A percentile compares a stretch with the other conserved stretches of the same genome.
Conservation (phyloP, 441 rosid genomes). For the Adansonia grandidieri region DNA sequence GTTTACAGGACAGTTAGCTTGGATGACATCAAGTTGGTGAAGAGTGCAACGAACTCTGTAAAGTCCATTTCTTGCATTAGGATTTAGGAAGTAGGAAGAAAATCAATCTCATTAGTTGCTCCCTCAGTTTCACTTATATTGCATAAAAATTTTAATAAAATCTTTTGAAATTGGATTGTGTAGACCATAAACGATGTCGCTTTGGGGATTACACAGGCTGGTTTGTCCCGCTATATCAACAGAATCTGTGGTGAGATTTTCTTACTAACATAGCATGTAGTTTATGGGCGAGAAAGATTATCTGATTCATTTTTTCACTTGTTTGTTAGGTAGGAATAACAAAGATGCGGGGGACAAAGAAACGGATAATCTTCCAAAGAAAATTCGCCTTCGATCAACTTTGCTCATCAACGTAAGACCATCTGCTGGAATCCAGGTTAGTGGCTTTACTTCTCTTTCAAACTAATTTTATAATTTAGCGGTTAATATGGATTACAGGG, state of each 20-base stretch:
- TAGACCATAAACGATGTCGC: constrained; percentile 55
- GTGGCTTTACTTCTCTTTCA: background rate
- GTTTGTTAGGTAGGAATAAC: constrained; percentile 19
- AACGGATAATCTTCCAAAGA: constrained; percentile 35
- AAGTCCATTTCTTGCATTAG: constrained; percentile 27
- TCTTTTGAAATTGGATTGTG: background rate
- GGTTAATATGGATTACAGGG: background rate
- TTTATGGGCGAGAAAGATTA: background rate
- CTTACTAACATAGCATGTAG: background rate
- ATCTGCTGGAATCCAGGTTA: constrained; percentile 44
- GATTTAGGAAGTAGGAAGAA: background rate
- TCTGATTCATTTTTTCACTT: background rate
- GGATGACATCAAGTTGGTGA: constrained; percentile 49
- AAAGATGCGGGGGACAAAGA: constrained; percentile 13
- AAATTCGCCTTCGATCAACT: constrained; percentile 39
- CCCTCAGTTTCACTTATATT: background rate
- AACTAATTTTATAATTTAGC: background rate
- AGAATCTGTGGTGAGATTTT: constrained; percentile 40
- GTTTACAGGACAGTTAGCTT: constrained; percentile 39
- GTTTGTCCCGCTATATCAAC: constrained; percentile 45
- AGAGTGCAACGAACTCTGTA: constrained; percentile 46
- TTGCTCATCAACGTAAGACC: constrained; percentile 47
- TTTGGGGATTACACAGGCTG: constrained; percentile 48
- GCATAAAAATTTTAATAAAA: background rate
- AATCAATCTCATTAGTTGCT: constrained; percentile 17